Conservation (phyloP, 2,329 filamentous ascomycete genomes). For the Hymenoscyphus fructigenus region DNA sequence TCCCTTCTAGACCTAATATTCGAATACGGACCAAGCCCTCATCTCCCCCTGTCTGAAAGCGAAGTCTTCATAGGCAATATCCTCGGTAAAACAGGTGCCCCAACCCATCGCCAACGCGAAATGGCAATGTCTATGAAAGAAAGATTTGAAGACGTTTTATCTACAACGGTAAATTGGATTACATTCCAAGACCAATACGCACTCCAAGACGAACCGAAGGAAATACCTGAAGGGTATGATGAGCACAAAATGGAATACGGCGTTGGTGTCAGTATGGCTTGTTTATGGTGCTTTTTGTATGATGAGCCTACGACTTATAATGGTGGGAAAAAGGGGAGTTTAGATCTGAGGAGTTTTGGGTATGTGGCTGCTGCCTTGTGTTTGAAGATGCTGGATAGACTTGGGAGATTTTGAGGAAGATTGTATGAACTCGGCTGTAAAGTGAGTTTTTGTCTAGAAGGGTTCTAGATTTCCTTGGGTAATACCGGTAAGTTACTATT, state of each 20-base stretch:
- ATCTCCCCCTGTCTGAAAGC: background rate
- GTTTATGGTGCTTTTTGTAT: constrained; percentile 1
- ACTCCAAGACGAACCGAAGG: background rate
- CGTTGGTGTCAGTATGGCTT: background rate
- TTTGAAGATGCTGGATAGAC: background rate
- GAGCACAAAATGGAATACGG: background rate
- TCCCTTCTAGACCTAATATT: background rate
- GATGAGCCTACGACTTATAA: background rate
- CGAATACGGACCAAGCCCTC: background rate
- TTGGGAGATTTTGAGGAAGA: background rate
- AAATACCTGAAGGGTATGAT: background rate
- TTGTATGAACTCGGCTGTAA: background rate
- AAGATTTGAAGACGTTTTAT: background rate
- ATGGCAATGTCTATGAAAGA: constrained; percentile 5
- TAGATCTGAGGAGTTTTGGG: constrained; percentile 5
- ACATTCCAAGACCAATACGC: background rate
- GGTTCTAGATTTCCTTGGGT: no score
- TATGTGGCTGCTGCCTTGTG: constrained; percentile 3
- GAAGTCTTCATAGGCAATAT: constrained; percentile 5
- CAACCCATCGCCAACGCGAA: background rate
- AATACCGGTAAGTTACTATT: no score
- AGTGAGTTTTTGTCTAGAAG: no score
- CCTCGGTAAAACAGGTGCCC: constrained; percentile 3
- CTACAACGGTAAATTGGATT: background rate
- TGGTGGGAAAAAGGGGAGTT: background rate